Evolutionary conservation across 805 yeast genomes (phyloP), one percentile per base, ranked within the genome.

Genomic region (Zygotorulaspora florentina): DNA sequence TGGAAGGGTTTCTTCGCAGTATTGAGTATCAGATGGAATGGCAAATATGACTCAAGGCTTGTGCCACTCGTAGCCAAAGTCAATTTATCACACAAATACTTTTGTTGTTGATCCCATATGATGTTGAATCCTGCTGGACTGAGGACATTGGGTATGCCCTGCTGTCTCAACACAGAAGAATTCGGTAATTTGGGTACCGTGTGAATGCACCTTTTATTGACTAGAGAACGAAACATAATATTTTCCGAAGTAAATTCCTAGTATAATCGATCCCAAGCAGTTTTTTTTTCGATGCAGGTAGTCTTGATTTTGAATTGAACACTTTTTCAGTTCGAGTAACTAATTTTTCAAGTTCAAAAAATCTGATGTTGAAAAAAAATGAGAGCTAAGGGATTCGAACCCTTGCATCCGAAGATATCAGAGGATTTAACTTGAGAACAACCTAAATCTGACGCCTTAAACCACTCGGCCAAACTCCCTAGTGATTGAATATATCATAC

Each of bases 41-140:
- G 91, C 15, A 76, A 69, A 62, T 85, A 79, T 7, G 85, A 76
- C 65, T 88, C 96, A 62, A 81, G 76, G 45, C 80, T 83, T 1
- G 96, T 86, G 12, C 95, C 96, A 40, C 76, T 77, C 1, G 95
- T 85, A 40, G 78, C 69, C 53, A 77, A 67, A 16, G 83, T 74
- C 53, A 86, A 68, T 45, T 80, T 78, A 54, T 81, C 73, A 46
- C 85, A 75, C 44, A 81, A 66, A 50, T 70, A 79, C 43, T 70
- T 72, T 68, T 91, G 99, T 65, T 87, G 83, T 45, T 89, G 85
- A 3, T 69, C 69, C 97, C 97, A 91, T 2, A 89, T 85, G 3
- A 75, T 67, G 47, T 81, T 69, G 68, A 82, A 87, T 28, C 88
- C 96, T 45, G 73, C 62, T 1, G 62, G 54, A 46, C 64, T 58